Base-by-base conservation (phyloP, 176 grass and related monocot species). In the Oropetium thomaeum region DNA sequence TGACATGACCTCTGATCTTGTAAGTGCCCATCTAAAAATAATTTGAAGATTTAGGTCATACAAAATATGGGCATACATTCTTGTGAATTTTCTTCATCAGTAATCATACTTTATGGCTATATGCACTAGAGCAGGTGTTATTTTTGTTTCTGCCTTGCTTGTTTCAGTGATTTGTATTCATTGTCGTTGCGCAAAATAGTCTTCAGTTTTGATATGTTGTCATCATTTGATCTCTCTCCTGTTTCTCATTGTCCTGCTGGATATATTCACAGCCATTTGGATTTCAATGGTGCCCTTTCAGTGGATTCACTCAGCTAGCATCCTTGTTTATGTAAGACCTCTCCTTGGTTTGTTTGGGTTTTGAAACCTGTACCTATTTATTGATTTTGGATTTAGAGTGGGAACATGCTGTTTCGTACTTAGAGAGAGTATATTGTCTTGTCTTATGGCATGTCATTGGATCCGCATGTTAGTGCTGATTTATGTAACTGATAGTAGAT, bases 241-340 rank as follows among this genome's bases (percentile, higher is more conserved):
- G 45, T 67, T 72, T 82, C 12, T 79, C 9, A 73, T 77, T 61
- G 58, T 82, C 30, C 10, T 87, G 49, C 25, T 79, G 65, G 52
- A 65, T 82, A 14, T 68, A 68, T 68, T 91, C 71, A 74, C 91
- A 99, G 92, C 96, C 96, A 60, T 90, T 99, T 87, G 94, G 90
- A 84, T 86, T 95, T 86, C 96, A 92, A 11, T 95, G 91, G 96
- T 95, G 92, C 57, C 91, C 96, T 29, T 86, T 99, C 58, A 90
- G 80, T 84, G 96, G 96, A 84, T 95, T 95, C 72, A 92, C 89
- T 15, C 96, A 95, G 75, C 76, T 95, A 81, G 79, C 91, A 79
- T 92, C 96, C 20, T 71, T 99, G n/a, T 90, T 92, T 51, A 89
- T 90, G 96, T 99, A 95, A 99, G 90, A 79, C 77, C 62, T 81